phyloP scores from a whole-genome alignment of 176 grass and related monocot genomes.

The Rhipidocladum racemiflorum region DNA sequence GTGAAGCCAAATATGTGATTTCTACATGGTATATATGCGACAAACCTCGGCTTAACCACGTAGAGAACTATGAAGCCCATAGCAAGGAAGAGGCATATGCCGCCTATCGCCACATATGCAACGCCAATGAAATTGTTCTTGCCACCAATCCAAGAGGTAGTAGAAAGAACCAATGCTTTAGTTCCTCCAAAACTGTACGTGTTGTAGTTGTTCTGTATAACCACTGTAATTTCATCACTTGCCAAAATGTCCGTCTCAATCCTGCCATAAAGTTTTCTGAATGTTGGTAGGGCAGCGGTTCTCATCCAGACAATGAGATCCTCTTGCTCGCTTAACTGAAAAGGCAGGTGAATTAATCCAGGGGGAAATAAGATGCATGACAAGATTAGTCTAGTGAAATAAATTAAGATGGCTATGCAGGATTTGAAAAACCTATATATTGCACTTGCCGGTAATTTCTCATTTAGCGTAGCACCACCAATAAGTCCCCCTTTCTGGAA shows the following conservation, averaged over 20 bases:
- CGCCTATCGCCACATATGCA: constrained; percentile 64
- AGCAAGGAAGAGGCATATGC: constrained; percentile 65
- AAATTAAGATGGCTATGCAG: neutral
- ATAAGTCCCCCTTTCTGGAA: constrained; percentile 66
- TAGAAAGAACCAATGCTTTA: constrained; percentile 85
- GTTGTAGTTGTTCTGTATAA: constrained; percentile 96
- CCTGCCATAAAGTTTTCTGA: constrained; percentile 88
- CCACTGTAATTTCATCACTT: constrained; percentile 69
- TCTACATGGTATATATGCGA: neutral
- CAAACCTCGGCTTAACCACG: constrained; percentile 68
- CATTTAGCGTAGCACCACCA: constrained; percentile 65
- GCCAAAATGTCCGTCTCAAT: constrained; percentile 66
- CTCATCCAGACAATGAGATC: constrained; percentile 95
- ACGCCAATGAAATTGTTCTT: constrained; percentile 84
- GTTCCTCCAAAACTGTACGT: constrained; percentile 83
- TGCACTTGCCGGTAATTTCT: constrained; percentile 62
- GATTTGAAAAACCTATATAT: neutral
- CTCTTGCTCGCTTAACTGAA: constrained; percentile 85
- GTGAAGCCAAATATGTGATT: neutral
- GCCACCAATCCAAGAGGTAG: constrained; percentile 77
- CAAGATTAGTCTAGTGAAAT: neutral
- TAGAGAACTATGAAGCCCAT: constrained; percentile 62
- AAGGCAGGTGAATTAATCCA: neutral
- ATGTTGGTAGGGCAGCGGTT: constrained; percentile 67
- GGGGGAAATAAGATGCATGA: neutral